Evolutionary conservation across 257 asterid species (phyloP).

Genomic region (Petrea volubilis): DNA sequence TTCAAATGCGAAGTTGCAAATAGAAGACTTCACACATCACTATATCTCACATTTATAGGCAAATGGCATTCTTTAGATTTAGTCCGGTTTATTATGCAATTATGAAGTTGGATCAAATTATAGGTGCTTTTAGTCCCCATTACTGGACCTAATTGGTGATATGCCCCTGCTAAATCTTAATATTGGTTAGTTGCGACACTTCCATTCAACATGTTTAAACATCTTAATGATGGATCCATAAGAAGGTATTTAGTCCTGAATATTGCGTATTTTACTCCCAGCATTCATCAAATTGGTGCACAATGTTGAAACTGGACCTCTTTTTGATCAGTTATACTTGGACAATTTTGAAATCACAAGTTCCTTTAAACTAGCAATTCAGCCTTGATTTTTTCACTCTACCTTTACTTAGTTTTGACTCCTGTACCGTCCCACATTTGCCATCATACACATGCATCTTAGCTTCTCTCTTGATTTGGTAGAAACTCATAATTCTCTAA

Average conservation of each 20-base stretch:
- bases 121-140: neutral
- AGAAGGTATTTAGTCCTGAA: neutral
- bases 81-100: neutral
- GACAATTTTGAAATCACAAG: neutral
- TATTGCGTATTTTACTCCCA: neutral
- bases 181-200: slow-evolving; percentile 1
- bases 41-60: neutral
- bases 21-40: neutral
- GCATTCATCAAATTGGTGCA: neutral
- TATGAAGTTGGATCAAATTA: neutral
- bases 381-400: neutral
- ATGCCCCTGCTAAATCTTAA: neutral
- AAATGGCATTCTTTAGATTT: neutral
- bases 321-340: neutral
- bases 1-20: neutral
- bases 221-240: neutral
- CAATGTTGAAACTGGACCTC: neutral
- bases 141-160: neutral
- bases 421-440: neutral
- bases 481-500: slow-evolving; percentile 13
- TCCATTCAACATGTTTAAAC: neutral
- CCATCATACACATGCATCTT: slow-evolving; percentile 4
- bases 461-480: slow-evolving; percentile 19
- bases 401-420: neutral
- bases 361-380: neutral